Evolutionary conservation across 805 yeast species (phyloP).

Genomic region (Ogataea nakhonphanomensis): DNA sequence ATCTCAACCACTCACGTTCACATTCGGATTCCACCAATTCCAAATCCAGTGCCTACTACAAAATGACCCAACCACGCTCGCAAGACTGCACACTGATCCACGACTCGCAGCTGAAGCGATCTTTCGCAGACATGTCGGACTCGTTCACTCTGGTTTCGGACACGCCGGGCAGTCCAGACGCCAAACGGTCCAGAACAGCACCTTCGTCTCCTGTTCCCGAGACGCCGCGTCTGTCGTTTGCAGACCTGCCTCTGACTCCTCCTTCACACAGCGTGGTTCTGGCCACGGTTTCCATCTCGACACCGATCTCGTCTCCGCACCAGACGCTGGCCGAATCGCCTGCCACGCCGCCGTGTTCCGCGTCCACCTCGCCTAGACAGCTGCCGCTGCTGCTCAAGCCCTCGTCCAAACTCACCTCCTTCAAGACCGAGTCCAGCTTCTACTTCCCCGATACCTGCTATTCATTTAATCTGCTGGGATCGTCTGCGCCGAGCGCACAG

Average conservation of each 20-base stretch:
- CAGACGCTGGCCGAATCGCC: slow-evolving; percentile 13
- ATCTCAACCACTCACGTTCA: slow-evolving; percentile 29
- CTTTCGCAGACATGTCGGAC: slow-evolving; percentile 16
- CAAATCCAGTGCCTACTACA: slow-evolving; percentile 24
- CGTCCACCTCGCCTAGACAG: slow-evolving; percentile 24
- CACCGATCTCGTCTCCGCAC: slow-evolving; percentile 19
- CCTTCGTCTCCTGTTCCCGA: slow-evolving; percentile 32
- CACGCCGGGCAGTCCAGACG: slow-evolving; percentile 9
- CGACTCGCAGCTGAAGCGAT: slow-evolving; percentile 16
- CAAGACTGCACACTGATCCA: slow-evolving; percentile 16
- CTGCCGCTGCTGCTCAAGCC: slow-evolving; percentile 20
- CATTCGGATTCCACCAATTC: slow-evolving; percentile 31
- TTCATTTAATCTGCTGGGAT: slow-evolving; percentile 27
- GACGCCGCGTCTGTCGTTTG: slow-evolving; percentile 20
- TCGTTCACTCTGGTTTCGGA: slow-evolving; percentile 11
- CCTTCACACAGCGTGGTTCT: slow-evolving; percentile 20
- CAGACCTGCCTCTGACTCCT: slow-evolving; percentile 27
- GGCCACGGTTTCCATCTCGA: slow-evolving; percentile 14
- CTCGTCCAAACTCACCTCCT: slow-evolving; percentile 14
- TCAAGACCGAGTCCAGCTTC: slow-evolving; percentile 23
- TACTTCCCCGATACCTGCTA: slow-evolving; percentile 37
- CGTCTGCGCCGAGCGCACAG: slow-evolving; percentile 14
- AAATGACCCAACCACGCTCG: slow-evolving; percentile 26
- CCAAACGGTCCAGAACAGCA: slow-evolving; percentile 29
- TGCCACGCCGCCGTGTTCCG: slow-evolving; percentile 29